phyloP scores from a whole-genome alignment of 2,329 filamentous ascomycete species.

The Neonectria faginata region DNA sequence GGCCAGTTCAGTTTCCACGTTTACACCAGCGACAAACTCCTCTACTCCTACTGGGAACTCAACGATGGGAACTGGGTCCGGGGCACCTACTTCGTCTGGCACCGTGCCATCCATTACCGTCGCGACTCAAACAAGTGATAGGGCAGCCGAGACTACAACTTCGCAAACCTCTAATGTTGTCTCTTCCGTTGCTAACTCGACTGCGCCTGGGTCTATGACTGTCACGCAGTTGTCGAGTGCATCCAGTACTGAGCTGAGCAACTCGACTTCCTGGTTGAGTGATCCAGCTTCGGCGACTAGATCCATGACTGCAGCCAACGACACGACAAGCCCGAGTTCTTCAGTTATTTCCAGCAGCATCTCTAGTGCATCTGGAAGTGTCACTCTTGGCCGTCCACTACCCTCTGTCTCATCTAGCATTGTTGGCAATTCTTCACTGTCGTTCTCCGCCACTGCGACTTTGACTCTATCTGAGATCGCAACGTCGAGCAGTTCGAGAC shows the following conservation, averaged over 20 bases:
- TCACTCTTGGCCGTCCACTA: not conserved
- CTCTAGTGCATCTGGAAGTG: not conserved
- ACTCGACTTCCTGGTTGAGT: not conserved
- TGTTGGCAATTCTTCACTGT: slow-evolving; percentile 3
- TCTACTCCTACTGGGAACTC: slow-evolving; percentile 10
- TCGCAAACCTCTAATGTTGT: not conserved
- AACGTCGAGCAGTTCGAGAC: not conserved
- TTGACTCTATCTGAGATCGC: not conserved
- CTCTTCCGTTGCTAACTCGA: not conserved
- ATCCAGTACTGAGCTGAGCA: not conserved
- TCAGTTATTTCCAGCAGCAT: not conserved
- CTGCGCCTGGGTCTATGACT: not conserved
- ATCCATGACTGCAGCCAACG: not conserved
- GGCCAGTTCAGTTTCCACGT: slow-evolving; percentile 11
- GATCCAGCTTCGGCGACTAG: not conserved
- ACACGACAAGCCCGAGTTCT: not conserved
- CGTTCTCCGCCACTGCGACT: not conserved
- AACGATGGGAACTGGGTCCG: slow-evolving; percentile 9
- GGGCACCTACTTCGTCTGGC: slow-evolving; percentile 1
- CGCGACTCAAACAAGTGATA: slow-evolving; percentile 3
- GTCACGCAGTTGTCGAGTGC: not conserved
- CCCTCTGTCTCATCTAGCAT: not conserved
- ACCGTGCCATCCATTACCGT: slow-evolving; percentile 2
- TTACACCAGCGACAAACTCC: slow-evolving; percentile 19
- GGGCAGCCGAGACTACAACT: not conserved